These are phyloP conservation scores for Parastagonospora avenae DNA, from an alignment of 2,329 filamentous ascomycete genomes.

Conservation along the genomic window DNA sequence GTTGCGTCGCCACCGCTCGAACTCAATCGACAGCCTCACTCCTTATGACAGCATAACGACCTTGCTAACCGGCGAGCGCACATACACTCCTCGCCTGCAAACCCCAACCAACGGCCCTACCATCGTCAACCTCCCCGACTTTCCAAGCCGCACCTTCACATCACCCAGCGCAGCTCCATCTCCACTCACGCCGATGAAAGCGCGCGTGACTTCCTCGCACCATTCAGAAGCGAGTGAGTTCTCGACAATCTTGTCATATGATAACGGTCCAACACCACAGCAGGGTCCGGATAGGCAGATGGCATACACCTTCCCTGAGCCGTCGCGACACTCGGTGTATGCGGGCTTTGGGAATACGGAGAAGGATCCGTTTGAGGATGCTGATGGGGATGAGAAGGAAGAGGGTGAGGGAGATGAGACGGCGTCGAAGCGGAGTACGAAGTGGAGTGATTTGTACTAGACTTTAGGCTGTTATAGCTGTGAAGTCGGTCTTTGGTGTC, in stretches of 20 bases:
- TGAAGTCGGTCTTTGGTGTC: not conserved
- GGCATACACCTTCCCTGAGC: conserved; percentile 1
- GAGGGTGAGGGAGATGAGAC: not conserved
- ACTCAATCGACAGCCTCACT: not conserved
- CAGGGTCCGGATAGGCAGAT: not conserved
- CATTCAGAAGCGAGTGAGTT: too few species aligned
- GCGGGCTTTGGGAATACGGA: conserved; percentile 6
- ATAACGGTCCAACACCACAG: not conserved
- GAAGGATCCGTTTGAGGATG: conserved; percentile 5
- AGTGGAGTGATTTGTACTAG: not conserved
- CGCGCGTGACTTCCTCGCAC: too few species aligned
- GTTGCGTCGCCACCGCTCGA: not conserved
- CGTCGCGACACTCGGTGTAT: conserved; percentile 12
- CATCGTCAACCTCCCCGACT: too few species aligned
- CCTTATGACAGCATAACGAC: not conserved
- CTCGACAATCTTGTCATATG: not conserved
- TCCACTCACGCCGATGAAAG: too few species aligned
- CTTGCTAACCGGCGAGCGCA: not conserved
- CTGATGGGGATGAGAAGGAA: conserved; percentile 1
- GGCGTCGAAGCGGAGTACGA: not conserved
- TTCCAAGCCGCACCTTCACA: too few species aligned
- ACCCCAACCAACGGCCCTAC: too few species aligned
- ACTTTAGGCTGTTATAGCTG: not conserved
- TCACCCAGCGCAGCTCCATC: too few species aligned
- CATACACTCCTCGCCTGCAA: too few species aligned